Base-by-base conservation (phyloP, 768 basidiomycete species). In the Lactarius hengduanensis region DNA sequence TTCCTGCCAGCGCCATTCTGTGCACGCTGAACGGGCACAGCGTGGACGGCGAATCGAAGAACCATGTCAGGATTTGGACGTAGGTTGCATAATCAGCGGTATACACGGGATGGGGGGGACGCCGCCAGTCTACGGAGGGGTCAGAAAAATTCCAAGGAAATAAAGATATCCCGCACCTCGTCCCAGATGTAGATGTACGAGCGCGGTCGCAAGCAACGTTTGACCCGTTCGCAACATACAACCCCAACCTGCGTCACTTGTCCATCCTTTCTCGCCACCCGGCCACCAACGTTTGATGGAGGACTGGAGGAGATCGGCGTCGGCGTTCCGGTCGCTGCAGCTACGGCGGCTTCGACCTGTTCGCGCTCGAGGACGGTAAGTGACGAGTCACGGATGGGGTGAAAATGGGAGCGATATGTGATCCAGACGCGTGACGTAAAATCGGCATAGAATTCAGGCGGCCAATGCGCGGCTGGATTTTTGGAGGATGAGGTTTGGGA, bases 11-110 rank as follows among this genome's bases (percentile, higher is more conserved):
- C 0, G 96, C 96, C 90, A 99, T 97, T 57, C 94, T 85, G 76
- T 99, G 96, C 8, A 99, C 92, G 70, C 92, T 91, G 75, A 99
- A 99, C 0, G 96, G 96, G 20, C 90, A 87, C 36, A 89, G 80
- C 0, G 91, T 86, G 0, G 88, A 83, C 0, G 96, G 96, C 2
- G 90, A 88, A 74, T 99, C 96, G 56, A 98, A 78, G 79, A 98
- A 99, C 94, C 96, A 98, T 0, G 92, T 90, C 26, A 99, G 65
- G 60, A 98, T 90, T 69, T 90, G 90, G 8, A 96, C 91, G 73
- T 99, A 98, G 3, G 85, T 89, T 0, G 92, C 91, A 73, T 91
- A 94, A 68, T 82, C 86, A 2, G 84, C 80, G 0, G 87, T 85
- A 64, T 79, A 78, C 16, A 87, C 78, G 2, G 84, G 80, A 64